Conservation (phyloP, 2,329 filamentous ascomycete genomes). For the Alternaria sp. region DNA sequence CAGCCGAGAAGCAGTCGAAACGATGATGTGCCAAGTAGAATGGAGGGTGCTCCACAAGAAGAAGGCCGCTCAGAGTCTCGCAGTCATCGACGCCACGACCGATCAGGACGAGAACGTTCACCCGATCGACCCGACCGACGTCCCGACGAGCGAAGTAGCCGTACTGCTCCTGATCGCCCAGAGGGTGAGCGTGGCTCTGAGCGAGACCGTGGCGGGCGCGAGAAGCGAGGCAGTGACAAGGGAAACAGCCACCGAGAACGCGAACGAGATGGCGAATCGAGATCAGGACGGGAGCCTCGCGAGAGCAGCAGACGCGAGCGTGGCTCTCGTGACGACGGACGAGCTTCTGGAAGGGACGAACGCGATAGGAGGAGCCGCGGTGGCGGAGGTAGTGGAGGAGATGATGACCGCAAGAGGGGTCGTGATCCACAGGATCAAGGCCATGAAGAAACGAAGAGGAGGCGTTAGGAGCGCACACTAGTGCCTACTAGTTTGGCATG, state of each 20-base stretch:
- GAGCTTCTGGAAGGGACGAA: constrained; percentile 36
- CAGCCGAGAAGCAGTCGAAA: constrained; percentile 32
- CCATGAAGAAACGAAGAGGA: constrained; percentile 38
- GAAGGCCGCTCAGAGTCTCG: constrained; percentile 41
- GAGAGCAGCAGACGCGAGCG: constrained; percentile 37
- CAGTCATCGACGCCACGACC: constrained; percentile 34
- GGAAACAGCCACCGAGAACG: constrained; percentile 34
- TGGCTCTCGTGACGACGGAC: constrained; percentile 35
- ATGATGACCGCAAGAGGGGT: constrained; percentile 36
- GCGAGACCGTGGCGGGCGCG: constrained; percentile 39
- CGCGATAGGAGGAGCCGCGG: constrained; percentile 36
- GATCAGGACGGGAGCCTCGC: constrained; percentile 26
- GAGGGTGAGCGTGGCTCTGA: constrained; percentile 39
- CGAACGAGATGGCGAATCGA: constrained; percentile 28
- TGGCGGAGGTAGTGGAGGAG: constrained; percentile 20
- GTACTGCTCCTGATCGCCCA: constrained; percentile 30
- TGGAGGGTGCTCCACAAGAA: constrained; percentile 34
- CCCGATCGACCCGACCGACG: constrained; percentile 37
- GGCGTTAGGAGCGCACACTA: constrained; percentile 23
- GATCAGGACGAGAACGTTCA: constrained; percentile 40
- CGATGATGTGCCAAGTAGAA: constrained; percentile 28
- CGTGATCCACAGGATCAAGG: constrained; percentile 36
- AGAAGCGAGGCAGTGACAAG: constrained; percentile 38
- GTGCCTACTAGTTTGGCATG: neutral
- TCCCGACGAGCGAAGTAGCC: constrained; percentile 38